Evolutionary conservation across 2,329 filamentous ascomycete species (phyloP).

Genomic region (Fusarium guadeloupense): DNA sequence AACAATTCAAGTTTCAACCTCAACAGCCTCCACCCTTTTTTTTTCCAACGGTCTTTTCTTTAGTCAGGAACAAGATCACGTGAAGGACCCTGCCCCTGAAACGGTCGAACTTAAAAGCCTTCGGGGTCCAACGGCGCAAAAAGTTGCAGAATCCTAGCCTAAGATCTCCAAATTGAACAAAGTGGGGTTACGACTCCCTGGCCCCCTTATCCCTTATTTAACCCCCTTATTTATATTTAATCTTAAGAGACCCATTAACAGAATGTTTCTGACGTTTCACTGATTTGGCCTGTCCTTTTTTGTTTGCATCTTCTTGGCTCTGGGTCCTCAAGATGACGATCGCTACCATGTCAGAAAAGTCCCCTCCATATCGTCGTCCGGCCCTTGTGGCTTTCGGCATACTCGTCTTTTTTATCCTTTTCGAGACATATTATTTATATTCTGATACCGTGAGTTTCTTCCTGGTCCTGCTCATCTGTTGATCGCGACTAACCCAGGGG

Average conservation of each 20-base stretch:
- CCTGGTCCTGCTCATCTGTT: background rate
- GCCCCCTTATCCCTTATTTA: slow-evolving; percentile 14
- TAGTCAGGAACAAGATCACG: background rate
- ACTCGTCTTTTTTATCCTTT: slow-evolving; percentile 19
- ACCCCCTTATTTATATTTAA: slow-evolving; percentile 7
- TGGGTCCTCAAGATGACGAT: slow-evolving; percentile 2
- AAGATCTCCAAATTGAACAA: slow-evolving; percentile 17
- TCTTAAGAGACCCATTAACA: background rate
- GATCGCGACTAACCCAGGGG: background rate
- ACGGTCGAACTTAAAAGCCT: background rate
- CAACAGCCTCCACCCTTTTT: slow-evolving; percentile 1
- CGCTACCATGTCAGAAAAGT: slow-evolving; percentile 15
- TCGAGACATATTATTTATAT: slow-evolving; percentile 23
- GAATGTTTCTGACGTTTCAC: background rate
- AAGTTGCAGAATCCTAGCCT: slow-evolving; percentile 4
- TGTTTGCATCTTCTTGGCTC: background rate
- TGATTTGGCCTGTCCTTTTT: background rate
- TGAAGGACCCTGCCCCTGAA: background rate
- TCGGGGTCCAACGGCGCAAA: background rate
- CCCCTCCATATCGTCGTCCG: slow-evolving; percentile 12
- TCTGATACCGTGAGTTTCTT: slow-evolving; percentile 7
- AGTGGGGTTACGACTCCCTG: slow-evolving; percentile 9
- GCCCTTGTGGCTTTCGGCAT: slow-evolving; percentile 2
- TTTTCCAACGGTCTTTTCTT: background rate
- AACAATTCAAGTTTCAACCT: slow-evolving; percentile 15